Base-by-base conservation (phyloP, 1,139 yeast species). In the Lodderomyces pseudojiufengensis region DNA sequence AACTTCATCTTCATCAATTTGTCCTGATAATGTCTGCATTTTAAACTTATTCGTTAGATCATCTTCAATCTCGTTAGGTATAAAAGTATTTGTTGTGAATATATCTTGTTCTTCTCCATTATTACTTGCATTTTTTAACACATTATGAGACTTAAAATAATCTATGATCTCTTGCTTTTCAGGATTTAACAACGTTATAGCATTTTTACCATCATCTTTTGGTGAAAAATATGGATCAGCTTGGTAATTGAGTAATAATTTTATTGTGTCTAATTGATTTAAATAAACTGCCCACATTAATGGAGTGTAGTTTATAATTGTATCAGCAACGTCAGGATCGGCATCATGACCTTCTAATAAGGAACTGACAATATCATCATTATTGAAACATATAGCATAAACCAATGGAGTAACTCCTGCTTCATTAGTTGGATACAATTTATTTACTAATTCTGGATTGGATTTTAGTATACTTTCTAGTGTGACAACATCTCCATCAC, bases 371-470 rank as follows among this genome's bases (percentile, higher is more conserved):
- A 72, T 55, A 5, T 59, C 66, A 5, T 48, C 41, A 31, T 76
- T 64, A 38, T 69, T 63, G 45, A 76, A 76, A 37, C 76, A 74
- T 18, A 77, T 63, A 9, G 81, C 75, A 49, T 67, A 75, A 1
- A 76, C 63, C 46, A 78, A 58, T 1, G 80, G 73, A 0, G 75
- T 62, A 3, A 69, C 58, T 0, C 84, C 84, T 23, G 55, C 51
- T 5, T 55, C 53, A 28, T 68, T 70, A 6, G 48, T 43, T 3
- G 72, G 72, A 38, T 51, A 61, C 16, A 51, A 40, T 21, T 43
- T 31, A 32, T 67, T 57, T n/a, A 68, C 50, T 9, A 60, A 41
- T 4, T 58, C 57, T 1, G 65, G 59, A 32, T 61, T 51, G 3
- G 55, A 48, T 14, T 64, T 43, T 2, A 65, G 41, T 2, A 67